Evolutionary conservation across 2,329 filamentous ascomycete species (phyloP).

Genomic region (Hypomyces rosellus): DNA sequence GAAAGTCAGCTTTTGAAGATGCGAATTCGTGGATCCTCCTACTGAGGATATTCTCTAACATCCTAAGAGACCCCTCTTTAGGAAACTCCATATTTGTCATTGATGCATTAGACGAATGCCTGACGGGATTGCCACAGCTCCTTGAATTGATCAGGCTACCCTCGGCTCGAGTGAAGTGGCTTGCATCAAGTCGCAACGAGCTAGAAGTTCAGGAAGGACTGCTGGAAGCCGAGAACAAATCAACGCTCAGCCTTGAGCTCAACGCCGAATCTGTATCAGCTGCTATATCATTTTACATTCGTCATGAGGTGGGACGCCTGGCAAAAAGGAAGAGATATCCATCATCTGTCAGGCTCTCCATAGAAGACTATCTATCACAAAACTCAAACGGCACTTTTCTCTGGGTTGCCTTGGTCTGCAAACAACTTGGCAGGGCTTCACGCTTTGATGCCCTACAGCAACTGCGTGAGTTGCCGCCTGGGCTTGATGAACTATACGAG

Average conservation of each 20-base stretch:
- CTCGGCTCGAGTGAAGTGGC: neutral
- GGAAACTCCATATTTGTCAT: constrained; percentile 29
- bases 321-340: constrained; percentile 10
- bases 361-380: constrained; percentile 13
- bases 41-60: constrained; percentile 29
- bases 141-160: constrained; percentile 26
- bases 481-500: constrained; percentile 30
- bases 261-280: constrained; percentile 18
- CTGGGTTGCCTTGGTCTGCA: constrained; percentile 16
- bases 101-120: constrained; percentile 40
- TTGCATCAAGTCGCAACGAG: neutral
- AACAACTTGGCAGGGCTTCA: constrained; percentile 8
- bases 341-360: neutral
- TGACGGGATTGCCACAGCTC: constrained; percentile 26
- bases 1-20: constrained; percentile 31
- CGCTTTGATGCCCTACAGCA: constrained; percentile 12
- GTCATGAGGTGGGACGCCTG: neutral
- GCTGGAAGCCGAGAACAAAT: constrained; percentile 1
- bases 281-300: neutral
- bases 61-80: constrained; percentile 31
- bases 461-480: constrained; percentile 24
- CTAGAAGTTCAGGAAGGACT: constrained; percentile 13
- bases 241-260: neutral
- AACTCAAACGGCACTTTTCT: constrained; percentile 31
- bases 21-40: constrained; percentile 31